These are phyloP conservation scores for Lactuca saligna DNA, from an alignment of 129 eudicot genomes.

Conservation along the genomic window DNA sequence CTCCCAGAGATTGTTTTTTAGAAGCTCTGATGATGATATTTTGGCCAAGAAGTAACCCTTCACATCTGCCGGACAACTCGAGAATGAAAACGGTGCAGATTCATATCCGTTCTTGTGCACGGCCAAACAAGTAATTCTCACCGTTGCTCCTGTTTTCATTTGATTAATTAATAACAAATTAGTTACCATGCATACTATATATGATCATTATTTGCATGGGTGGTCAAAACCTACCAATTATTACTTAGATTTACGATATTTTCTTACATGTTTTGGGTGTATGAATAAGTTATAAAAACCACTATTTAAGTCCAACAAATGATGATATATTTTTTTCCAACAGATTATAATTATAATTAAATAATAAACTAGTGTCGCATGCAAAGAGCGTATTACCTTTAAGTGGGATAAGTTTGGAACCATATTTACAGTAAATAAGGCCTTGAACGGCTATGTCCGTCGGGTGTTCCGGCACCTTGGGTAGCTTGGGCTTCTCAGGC, in stretches of 20 bases:
- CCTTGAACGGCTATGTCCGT: conserved; percentile 51
- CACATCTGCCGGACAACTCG: conserved; percentile 43
- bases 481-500: conserved; percentile 3
- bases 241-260: no score
- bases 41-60: conserved; percentile 59
- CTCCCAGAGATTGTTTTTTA: conserved; percentile 34
- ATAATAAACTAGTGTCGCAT: background rate
- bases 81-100: conserved; percentile 49
- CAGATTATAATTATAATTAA: no score
- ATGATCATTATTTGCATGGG: background rate
- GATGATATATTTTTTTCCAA: background rate
- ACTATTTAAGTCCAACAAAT: no score
- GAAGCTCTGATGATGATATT: conserved; percentile 25
- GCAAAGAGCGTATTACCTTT: conserved; percentile 32
- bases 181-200: background rate
- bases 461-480: conserved; percentile 30
- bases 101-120: conserved; percentile 52
- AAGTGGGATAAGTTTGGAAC: conserved; percentile 40
- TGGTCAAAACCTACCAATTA: background rate
- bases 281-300: no score
- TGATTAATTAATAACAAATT: background rate
- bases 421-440: conserved; percentile 52
- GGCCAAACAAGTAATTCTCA: conserved; percentile 50
- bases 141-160: conserved; percentile 37
- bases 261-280: no score